Base-by-base conservation (phyloP, 176 grass and related monocot genomes). In the Oryza glumipatula region DNA sequence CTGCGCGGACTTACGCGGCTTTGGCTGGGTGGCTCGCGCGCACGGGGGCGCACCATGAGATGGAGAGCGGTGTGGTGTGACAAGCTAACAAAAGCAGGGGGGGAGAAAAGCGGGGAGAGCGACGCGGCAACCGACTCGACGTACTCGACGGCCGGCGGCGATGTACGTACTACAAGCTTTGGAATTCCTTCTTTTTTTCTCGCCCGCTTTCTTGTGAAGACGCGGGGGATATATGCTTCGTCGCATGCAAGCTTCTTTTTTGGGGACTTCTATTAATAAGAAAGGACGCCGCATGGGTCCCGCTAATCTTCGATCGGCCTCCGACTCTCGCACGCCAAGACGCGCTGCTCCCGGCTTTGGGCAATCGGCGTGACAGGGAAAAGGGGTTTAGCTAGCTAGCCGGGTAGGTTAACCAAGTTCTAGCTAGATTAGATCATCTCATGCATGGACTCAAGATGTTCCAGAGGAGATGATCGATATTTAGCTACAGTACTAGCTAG, bases 261-360 rank as follows among this genome's bases (percentile, higher is more conserved):
- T 63, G 2, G 64, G 48, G 60, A 60, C 60, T 78, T 79, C 46
- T 14, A 23, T 86, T 78, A 56, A 63, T 19, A 46, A 48, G 67
- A 68, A 86, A 46, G 56, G 78, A 52, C 82, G 65, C 72, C 30
- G 52, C 14, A 41, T 38, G 77, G 76, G 33, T 2, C 47, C 76
- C 21, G 5, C 70, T 10, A 9, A n/a, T 63, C 21, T 63, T 63
- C 58, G 58, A 63, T 63, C 65, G 63, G 76, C 48, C 56, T 80
- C 67, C 83, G 33, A 35, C 66, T 33, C 49, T 19, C 39, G 70
- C 82, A 74, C 14, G 69, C 52, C 17, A 21, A 58, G 6, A 47
- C 79, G 83, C 88, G 43, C 5, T 86, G 88, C 79, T 79, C 72
- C 71, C 77, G 77, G 88, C 82, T 76, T 80, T 80, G 52, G 67